Evolutionary conservation across 2,329 filamentous ascomycete genomes (phyloP), one percentile per base, ranked within the genome.

Genomic region (Fulvia fulva): DNA sequence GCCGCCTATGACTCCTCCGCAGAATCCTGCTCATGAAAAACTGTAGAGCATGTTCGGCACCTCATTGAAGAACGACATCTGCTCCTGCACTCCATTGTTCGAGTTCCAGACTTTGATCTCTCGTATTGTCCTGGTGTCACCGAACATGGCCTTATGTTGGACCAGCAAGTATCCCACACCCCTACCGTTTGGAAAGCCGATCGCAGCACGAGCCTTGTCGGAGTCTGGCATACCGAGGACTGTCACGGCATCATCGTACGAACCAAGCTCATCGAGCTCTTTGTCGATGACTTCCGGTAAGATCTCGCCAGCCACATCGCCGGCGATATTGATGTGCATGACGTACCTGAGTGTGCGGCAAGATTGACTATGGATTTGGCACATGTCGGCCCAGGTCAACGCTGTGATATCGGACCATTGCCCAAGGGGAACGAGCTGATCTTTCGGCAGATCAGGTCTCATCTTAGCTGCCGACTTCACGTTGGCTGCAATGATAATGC

Each of bases 81-180:
- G 19, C 26, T 50, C 43, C 2, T 9, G 11, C 3, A 47, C 28
- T 11, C 46, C 54, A n/a, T 56, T 46, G 19, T 56, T 34, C 12
- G 54, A 44, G 22, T 57, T 41, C 58, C 58, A 60, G 11, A 60
- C 34, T 19, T 45, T 32, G 12, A 60, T 51, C 1, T 26, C 43
- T 44, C 41, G 28, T 32, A 60, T 51, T 5, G 49, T 32, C 23
- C 26, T 56, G 19, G 30, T 51, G 6, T 51, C 52, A 2, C 58
- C 58, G 30, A 60, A 57, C 1, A 11, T 26, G 22, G 50, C 30
- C 44, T 60, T 60, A 21, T 60, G 58, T 25, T 60, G 58, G 6
- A 34, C 23, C 5, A 60, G 23, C 45, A 60, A 25, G 5, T 22
- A 56, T 3, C 47, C 58, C 34, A 60, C 58, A 11, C 54, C 54